phyloP scores from a whole-genome alignment of 1,139 yeast genomes.

The Kluyveromyces marxianus region DNA sequence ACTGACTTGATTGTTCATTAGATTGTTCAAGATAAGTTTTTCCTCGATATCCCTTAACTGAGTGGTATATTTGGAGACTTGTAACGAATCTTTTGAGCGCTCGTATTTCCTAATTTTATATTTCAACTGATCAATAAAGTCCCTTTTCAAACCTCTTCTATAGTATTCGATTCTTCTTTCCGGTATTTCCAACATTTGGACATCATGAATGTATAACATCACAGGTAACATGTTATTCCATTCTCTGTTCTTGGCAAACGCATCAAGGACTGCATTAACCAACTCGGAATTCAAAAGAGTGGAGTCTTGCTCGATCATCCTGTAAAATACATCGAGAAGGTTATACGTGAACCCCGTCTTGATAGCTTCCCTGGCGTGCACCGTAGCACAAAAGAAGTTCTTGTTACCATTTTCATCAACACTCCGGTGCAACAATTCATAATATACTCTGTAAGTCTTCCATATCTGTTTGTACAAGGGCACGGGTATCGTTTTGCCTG shows the following conservation, averaged over 20 bases:
- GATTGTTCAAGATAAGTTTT: not conserved
- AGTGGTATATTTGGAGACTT: not conserved
- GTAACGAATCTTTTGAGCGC: no score
- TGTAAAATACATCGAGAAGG: slow-evolving; percentile 14
- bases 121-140: not conserved
- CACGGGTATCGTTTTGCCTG: not conserved
- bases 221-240: slow-evolving; percentile 21
- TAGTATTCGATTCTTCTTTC: slow-evolving; percentile 10
- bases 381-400: not conserved
- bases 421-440: slow-evolving; percentile 10
- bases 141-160: slow-evolving; percentile 16
- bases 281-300: slow-evolving; percentile 16
- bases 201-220: slow-evolving; percentile 13
- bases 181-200: slow-evolving; percentile 14
- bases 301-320: slow-evolving; percentile 20
- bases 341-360: slow-evolving; percentile 13
- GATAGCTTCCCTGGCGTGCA: slow-evolving; percentile 9
- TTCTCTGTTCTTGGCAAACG: slow-evolving; percentile 19
- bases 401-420: not conserved
- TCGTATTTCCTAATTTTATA: not conserved
- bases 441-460: slow-evolving; percentile 20
- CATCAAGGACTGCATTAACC: slow-evolving; percentile 15
- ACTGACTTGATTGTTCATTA: not conserved
- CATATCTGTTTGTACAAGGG: slow-evolving; percentile 24
- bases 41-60: not conserved